phyloP scores from a whole-genome alignment of 805 yeast genomes.

The Saccharomycopsis guyanensis region DNA sequence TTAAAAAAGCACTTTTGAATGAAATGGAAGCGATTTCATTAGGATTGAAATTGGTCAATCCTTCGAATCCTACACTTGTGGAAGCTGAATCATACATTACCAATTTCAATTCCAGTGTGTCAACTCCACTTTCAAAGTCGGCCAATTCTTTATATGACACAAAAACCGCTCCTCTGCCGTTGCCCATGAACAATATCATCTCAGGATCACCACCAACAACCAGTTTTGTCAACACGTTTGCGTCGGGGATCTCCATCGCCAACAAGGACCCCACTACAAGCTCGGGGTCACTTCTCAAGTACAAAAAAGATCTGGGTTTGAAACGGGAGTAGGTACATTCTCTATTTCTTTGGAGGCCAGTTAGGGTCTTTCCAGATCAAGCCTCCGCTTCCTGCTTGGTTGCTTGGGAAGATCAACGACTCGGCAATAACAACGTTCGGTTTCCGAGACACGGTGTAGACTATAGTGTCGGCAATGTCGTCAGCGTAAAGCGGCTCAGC shows the following conservation, averaged over 20 bases:
- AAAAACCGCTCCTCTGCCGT: slow-evolving; percentile 3
- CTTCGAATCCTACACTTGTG: background rate
- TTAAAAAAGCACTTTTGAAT: slow-evolving; percentile 8
- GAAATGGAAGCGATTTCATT: slow-evolving; percentile 12
- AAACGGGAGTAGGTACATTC: too few relatives aligned
- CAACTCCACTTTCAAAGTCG: slow-evolving; percentile 1
- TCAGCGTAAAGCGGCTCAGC: slow-evolving; percentile 52
- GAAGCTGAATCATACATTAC: background rate
- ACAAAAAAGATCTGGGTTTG: background rate
- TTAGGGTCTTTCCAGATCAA: slow-evolving; percentile 1
- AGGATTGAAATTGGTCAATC: slow-evolving; percentile 11
- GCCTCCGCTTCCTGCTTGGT: slow-evolving; percentile 49
- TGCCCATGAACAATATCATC: background rate
- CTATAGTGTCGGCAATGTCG: slow-evolving; percentile 70
- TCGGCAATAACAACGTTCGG: slow-evolving; percentile 74
- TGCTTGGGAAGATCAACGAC: slow-evolving; percentile 71
- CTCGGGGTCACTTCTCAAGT: background rate
- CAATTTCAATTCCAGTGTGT: background rate
- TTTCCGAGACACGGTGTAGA: slow-evolving; percentile 58
- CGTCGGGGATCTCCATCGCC: background rate
- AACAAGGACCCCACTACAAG: background rate
- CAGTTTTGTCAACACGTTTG: slow-evolving; percentile 10
- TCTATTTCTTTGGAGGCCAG: background rate
- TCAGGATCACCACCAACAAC: slow-evolving; percentile 13
- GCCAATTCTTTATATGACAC: background rate